Conservation (phyloP, 1,284 basidiomycete genomes). For the Agaricales sp. region DNA sequence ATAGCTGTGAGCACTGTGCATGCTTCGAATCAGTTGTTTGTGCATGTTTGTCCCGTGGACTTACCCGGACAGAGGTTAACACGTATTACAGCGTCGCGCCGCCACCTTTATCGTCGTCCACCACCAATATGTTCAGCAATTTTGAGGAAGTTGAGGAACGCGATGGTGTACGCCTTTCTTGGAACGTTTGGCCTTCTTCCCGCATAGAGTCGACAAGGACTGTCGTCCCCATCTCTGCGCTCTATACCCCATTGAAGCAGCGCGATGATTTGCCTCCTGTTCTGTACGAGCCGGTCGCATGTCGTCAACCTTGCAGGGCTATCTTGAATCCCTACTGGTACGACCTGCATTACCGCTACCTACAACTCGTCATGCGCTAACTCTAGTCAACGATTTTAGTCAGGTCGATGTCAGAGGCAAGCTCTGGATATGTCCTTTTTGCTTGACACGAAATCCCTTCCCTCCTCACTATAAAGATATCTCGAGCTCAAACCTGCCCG, state of each 20-base stretch:
- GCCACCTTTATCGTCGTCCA: conserved; percentile 5
- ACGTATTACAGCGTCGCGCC: too few species aligned
- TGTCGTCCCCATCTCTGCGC: conserved; percentile 93
- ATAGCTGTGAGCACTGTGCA: too few species aligned
- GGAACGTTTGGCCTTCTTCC: conserved; percentile 98
- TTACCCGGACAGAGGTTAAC: too few species aligned
- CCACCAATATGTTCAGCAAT: conserved; percentile 16
- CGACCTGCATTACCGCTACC: conserved; percentile 14
- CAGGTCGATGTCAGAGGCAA: conserved; percentile 98
- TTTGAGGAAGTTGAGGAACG: conserved; percentile 46
- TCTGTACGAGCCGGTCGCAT: conserved; percentile 96
- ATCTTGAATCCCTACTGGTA: conserved; percentile 98
- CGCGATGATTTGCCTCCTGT: conserved; percentile 95
- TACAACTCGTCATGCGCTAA: conserved; percentile 7
- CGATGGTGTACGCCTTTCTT: conserved; percentile 76
- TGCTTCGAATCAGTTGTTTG: too few species aligned
- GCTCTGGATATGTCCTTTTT: conserved; percentile 99
- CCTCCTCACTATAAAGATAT: conserved; percentile 99
- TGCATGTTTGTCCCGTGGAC: too few species aligned
- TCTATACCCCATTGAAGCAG: conserved; percentile 96
- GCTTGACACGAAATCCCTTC: conserved; percentile 92
- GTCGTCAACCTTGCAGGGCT: conserved; percentile 95
- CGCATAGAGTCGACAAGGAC: conserved; percentile 96
- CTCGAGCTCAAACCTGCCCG: conserved; percentile 91
- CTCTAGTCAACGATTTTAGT: conserved; percentile 42